These are phyloP conservation scores for Suillus tomentosus DNA, from an alignment of 768 basidiomycete genomes.

Conservation along the genomic window DNA sequence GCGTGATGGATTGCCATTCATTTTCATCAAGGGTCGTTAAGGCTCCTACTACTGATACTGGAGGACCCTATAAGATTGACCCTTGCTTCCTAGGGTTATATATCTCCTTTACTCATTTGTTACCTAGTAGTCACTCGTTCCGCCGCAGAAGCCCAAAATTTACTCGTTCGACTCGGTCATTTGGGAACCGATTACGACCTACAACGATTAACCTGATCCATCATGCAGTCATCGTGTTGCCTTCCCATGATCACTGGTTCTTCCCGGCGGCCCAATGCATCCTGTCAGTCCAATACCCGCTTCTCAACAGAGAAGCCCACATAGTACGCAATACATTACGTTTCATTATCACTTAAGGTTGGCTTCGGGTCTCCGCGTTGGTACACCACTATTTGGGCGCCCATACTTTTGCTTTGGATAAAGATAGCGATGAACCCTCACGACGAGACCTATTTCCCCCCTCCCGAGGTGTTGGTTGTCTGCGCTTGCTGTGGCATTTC, in stretches of 20 bases:
- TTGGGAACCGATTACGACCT: background rate
- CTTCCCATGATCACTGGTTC: conserved; percentile 4
- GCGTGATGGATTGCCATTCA: conserved; percentile 4
- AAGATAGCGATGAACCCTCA: conserved; percentile 4
- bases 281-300: background rate
- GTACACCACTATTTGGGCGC: background rate
- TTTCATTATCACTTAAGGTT: conserved; percentile 8
- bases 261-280: background rate
- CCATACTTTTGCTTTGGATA: conserved; percentile 5
- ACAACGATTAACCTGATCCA: background rate
- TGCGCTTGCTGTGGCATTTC: conserved; percentile 3
- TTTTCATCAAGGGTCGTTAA: background rate
- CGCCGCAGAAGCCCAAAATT: too few species aligned
- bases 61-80: background rate
- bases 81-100: background rate
- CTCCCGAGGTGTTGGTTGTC: conserved; percentile 1
- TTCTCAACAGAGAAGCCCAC: conserved; percentile 3
- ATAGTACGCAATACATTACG: conserved; percentile 3
- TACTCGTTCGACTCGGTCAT: background rate
- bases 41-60: background rate
- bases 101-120: background rate
- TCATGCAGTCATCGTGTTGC: background rate
- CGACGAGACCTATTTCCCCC: background rate
- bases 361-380: background rate
- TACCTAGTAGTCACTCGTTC: background rate